These are phyloP conservation scores for Pestalotiopsis sp. DNA, from an alignment of 2,329 filamentous ascomycete species.

Conservation along the genomic window DNA sequence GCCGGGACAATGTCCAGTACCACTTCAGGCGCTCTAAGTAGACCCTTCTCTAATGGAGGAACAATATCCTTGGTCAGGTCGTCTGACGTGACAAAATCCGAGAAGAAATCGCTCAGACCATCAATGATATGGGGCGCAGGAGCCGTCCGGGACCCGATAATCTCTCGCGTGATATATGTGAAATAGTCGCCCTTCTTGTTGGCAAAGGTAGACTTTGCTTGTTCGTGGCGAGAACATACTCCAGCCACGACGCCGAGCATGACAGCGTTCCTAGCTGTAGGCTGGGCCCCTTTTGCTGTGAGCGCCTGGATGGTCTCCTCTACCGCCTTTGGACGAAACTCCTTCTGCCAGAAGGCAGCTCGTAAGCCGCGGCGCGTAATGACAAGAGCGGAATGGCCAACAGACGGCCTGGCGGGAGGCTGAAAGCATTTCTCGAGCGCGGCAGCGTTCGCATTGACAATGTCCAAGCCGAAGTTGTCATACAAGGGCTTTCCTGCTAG, in stretches of 20 bases:
- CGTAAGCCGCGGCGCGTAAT: constrained; percentile 81
- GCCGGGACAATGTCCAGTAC: constrained; percentile 79
- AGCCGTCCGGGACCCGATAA: constrained; percentile 75
- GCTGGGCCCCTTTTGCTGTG: constrained; percentile 66
- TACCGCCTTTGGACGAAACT: constrained; percentile 63
- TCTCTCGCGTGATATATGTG: constrained; percentile 82
- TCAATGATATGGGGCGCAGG: constrained; percentile 73
- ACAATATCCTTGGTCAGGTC: constrained; percentile 78
- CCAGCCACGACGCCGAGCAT: constrained; percentile 87
- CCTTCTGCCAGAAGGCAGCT: constrained; percentile 65
- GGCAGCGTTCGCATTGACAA: constrained; percentile 71
- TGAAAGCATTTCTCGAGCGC: constrained; percentile 78
- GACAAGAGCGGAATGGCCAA: constrained; percentile 75
- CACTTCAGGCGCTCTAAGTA: constrained; percentile 88
- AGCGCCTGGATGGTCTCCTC: constrained; percentile 67
- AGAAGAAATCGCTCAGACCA: constrained; percentile 82
- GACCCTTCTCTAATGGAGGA: constrained; percentile 83
- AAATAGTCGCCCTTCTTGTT: constrained; percentile 73
- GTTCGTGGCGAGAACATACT: constrained; percentile 74
- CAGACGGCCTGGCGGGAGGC: constrained; percentile 61
- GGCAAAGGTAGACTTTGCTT: constrained; percentile 65
- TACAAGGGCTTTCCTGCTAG: constrained; percentile 65
- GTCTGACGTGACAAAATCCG: constrained; percentile 70
- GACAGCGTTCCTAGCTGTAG: constrained; percentile 71
- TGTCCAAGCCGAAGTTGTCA: constrained; percentile 65